A percentile compares a stretch with the other conserved stretches of the same genome.
Conservation (phyloP, 2,329 filamentous ascomycete species). For the Chaetomiaceae sp. region DNA sequence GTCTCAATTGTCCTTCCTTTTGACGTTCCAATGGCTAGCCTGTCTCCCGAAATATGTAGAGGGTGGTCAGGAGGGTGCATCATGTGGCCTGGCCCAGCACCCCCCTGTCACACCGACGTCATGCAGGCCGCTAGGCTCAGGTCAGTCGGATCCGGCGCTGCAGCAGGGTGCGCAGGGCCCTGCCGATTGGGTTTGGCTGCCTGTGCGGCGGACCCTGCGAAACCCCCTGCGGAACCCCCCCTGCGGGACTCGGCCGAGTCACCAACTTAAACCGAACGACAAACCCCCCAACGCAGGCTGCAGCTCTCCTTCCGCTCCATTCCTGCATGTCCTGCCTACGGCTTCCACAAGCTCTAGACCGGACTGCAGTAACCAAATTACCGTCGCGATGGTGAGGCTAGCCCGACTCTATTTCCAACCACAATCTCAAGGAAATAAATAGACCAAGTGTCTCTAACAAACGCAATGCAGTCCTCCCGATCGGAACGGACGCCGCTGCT, state of each 20-base stretch:
- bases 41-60: not conserved
- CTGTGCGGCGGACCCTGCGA: no score
- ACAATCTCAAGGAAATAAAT: no score
- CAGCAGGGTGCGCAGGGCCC: not conserved
- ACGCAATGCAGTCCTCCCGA: constrained; percentile 28
- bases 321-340: not conserved
- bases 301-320: not conserved
- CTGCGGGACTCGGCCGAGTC: not conserved
- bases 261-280: constrained; percentile 21
- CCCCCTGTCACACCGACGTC: constrained; percentile 11
- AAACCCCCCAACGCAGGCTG: no score
- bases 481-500: constrained; percentile 45
- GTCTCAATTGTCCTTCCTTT: not conserved
- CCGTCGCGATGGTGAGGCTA: constrained; percentile 19
- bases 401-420: no score
- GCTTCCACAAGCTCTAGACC: not conserved
- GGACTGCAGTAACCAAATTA: not conserved
- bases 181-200: not conserved
- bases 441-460: not conserved
- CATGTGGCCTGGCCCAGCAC: not conserved
- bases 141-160: not conserved
- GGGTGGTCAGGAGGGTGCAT: constrained; percentile 1
- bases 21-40: no score
- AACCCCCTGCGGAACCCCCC: no score
- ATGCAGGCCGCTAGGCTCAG: not conserved